These are phyloP conservation scores for Forsythia suspensa DNA, from an alignment of 257 asterid species.

Conservation along the genomic window DNA sequence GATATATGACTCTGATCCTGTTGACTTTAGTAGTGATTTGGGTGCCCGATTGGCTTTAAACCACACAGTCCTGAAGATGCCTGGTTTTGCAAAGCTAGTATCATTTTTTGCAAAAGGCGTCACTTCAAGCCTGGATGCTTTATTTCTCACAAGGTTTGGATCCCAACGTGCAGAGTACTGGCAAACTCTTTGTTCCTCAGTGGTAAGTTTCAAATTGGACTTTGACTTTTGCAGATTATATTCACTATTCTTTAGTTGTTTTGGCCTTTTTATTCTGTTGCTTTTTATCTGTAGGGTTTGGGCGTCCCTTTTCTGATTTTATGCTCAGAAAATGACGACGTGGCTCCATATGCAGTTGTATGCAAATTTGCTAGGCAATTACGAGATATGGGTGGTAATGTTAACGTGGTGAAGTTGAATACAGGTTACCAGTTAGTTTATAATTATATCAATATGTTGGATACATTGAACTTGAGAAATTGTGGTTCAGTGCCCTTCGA, in stretches of 20 bases:
- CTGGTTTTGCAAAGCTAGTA: slow-evolving; percentile 74
- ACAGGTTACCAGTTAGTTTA: slow-evolving; percentile 47
- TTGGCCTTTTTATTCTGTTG: slow-evolving; percentile 13
- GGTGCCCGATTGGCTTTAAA: slow-evolving; percentile 75
- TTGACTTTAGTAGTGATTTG: slow-evolving; percentile 65
- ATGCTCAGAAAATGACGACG: slow-evolving; percentile 68
- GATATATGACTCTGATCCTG: slow-evolving; percentile 90
- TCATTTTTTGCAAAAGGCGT: slow-evolving; percentile 71
- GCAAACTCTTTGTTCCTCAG: slow-evolving; percentile 77
- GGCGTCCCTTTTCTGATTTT: slow-evolving; percentile 75
- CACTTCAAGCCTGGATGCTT: slow-evolving; percentile 78
- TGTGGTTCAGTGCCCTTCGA: not conserved
- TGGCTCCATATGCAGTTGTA: slow-evolving; percentile 53
- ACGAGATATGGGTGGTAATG: slow-evolving; percentile 67
- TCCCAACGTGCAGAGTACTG: slow-evolving; percentile 75
- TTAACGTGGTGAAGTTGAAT: slow-evolving; percentile 54
- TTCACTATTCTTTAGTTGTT: slow-evolving; percentile 7
- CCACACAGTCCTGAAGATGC: slow-evolving; percentile 60
- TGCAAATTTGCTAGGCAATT: slow-evolving; percentile 56
- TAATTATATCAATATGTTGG: not conserved
- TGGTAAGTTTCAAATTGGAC: slow-evolving; percentile 51
- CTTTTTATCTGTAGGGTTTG: slow-evolving; percentile 47
- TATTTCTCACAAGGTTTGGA: slow-evolving; percentile 81
- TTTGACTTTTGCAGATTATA: slow-evolving; percentile 7
- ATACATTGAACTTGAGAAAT: not conserved